Evolutionary conservation across 129 eudicot species (phyloP).

Genomic region (Heracleum sosnowskyi): DNA sequence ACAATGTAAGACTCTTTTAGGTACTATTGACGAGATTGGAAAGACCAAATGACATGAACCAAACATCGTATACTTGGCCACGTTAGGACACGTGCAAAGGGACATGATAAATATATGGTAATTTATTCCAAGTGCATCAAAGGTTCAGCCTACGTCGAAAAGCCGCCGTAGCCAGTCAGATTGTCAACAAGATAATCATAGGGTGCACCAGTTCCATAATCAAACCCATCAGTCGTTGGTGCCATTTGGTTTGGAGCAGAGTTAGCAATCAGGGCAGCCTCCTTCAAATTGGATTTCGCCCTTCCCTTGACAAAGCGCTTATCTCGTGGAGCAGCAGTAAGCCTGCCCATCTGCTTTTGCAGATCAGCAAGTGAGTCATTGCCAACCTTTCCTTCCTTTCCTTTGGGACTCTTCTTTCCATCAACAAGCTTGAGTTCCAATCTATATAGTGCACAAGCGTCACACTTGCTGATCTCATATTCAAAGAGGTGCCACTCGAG

Average conservation of each 20-base stretch:
- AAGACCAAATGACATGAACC: slow-evolving; percentile 16
- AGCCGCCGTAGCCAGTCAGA: slow-evolving; percentile 63
- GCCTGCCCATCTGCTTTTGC: slow-evolving; percentile 86
- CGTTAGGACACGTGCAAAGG: slow-evolving; percentile 7
- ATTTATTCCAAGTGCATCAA: slow-evolving; percentile 27
- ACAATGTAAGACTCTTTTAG: slow-evolving; percentile 16
- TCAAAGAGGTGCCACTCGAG: slow-evolving; percentile 88
- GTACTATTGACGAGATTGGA: neutral
- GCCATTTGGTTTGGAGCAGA: slow-evolving; percentile 30
- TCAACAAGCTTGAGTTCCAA: slow-evolving; percentile 85
- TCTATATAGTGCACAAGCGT: slow-evolving; percentile 68
- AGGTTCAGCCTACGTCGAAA: slow-evolving; percentile 24
- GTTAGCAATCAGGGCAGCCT: slow-evolving; percentile 28
- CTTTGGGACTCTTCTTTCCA: slow-evolving; percentile 63
- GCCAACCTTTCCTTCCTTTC: slow-evolving; percentile 60
- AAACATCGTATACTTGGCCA: slow-evolving; percentile 14
- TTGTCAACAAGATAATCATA: slow-evolving; percentile 64
- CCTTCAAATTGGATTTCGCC: slow-evolving; percentile 42
- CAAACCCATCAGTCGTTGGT: slow-evolving; percentile 37
- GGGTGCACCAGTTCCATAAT: slow-evolving; percentile 34
- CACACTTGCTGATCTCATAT: slow-evolving; percentile 73
- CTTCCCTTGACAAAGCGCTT: slow-evolving; percentile 43
- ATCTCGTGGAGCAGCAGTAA: slow-evolving; percentile 67
- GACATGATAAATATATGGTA: slow-evolving; percentile 10
- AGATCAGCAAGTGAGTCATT: slow-evolving; percentile 74